Evolutionary conservation across 345 rosid species (phyloP), one percentile per base, ranked within the genome.

Genomic region (Murraya paniculata): DNA sequence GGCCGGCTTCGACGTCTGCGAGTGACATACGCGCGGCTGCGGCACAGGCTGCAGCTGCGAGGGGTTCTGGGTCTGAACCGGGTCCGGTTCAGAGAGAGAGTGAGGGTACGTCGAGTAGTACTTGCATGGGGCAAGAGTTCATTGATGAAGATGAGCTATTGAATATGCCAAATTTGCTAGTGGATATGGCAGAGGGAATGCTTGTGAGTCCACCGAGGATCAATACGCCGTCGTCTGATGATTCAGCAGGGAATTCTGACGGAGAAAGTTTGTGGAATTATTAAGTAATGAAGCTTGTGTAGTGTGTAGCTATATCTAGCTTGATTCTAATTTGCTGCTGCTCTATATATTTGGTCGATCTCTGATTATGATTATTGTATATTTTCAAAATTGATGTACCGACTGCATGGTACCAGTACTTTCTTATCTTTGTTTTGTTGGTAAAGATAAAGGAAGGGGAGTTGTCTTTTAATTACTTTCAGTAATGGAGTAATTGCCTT

Each of bases 101-200:
- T 1, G 67, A 77, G 35, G 19, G 5, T 5, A 22, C 78, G 45
- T 38, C 81, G 3, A 11, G 68, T 58, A 11, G 64, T 59, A 30
- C 31, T 74, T 60, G 75, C 71, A 80, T 30, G 48, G 73, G 73
- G 19, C 77, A 78, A 53, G 86, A 85, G 35, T 89, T 85, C 69
- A 71, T 86, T 56, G 97, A 92, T 76, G 92, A 82, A 78, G 91
- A 92, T 55, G 90, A 35, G 64, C 72, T 92, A 57, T 64, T 90
- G 36, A 78, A 92, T 81, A 79, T 90, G 84, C 97, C 97, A 41
- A 87, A 60, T 83, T 83, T 90, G 84, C 75, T 90, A 64, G 87
- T 84, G 82, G 92, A 87, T 39, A 90, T 92, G 97, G 97, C 97
- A 0, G 94, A 78, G 38, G 97, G 90, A 33, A 90, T 92, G 94